These are phyloP conservation scores for Chytriomyces hyalinus DNA, from an alignment of 192 early-diverging fungal genomes.

Conservation along the genomic window DNA sequence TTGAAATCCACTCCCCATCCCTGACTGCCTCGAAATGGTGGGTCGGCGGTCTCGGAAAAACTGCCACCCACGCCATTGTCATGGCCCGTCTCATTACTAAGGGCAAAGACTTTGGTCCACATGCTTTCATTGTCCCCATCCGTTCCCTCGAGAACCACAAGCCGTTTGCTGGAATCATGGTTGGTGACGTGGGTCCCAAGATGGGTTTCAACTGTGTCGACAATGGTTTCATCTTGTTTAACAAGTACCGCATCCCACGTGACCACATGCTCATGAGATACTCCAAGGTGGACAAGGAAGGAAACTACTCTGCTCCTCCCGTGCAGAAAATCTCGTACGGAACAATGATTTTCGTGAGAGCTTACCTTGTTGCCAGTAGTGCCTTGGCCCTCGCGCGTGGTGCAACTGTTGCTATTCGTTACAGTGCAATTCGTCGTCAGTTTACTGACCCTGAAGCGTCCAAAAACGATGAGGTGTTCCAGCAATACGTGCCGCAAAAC, in stretches of 20 bases:
- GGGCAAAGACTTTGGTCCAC: conserved; percentile 79
- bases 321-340: conserved; percentile 79
- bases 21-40: conserved; percentile 87
- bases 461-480: conserved; percentile 22
- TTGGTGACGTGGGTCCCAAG: conserved; percentile 88
- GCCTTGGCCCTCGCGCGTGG: conserved; percentile 52
- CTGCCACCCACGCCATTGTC: conserved; percentile 76
- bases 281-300: conserved; percentile 72
- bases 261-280: conserved; percentile 78
- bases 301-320: conserved; percentile 74
- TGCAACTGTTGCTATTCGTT: conserved; percentile 86
- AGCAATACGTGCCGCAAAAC: conserved; percentile 8
- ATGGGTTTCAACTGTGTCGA: conserved; percentile 85
- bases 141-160: conserved; percentile 77
- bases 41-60: conserved; percentile 81
- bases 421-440: conserved; percentile 90
- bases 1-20: conserved; percentile 80
- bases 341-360: conserved; percentile 84
- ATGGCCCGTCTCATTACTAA: conserved; percentile 78
- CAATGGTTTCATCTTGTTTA: conserved; percentile 85
- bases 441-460: conserved; percentile 69
- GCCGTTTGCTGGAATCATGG: conserved; percentile 76
- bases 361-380: conserved; percentile 64
- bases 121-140: conserved; percentile 81
- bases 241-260: conserved; percentile 79